Evolutionary conservation across 805 yeast species (phyloP).

Genomic region (Phaffomyces opuntiae): DNA sequence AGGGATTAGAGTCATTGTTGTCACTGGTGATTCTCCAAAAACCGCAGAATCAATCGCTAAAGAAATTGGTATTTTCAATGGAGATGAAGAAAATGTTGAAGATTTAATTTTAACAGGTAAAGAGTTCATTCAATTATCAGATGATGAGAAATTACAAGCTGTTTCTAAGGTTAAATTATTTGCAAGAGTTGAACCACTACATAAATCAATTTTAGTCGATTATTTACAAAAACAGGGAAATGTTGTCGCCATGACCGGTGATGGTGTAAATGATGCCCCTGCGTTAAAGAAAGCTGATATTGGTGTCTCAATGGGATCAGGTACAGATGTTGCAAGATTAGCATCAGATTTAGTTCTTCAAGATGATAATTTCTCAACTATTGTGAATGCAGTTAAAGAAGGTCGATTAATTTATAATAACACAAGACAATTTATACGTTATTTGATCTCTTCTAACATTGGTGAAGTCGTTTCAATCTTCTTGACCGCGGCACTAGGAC

Average conservation of each 20-base stretch:
- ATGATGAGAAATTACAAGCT: conserved; percentile 33
- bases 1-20: conserved; percentile 37
- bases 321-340: conserved; percentile 54
- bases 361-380: conserved; percentile 50
- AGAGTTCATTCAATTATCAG: conserved; percentile 28
- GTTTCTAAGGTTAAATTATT: conserved; percentile 39
- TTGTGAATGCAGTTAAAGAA: conserved; percentile 48
- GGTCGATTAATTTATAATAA: conserved; percentile 42
- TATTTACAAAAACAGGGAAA: conserved; percentile 38
- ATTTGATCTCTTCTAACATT: conserved; percentile 45
- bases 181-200: conserved; percentile 52
- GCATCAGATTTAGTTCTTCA: conserved; percentile 53
- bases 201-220: conserved; percentile 46
- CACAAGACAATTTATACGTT: conserved; percentile 35
- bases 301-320: conserved; percentile 59
- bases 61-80: conserved; percentile 31
- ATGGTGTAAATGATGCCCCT: conserved; percentile 62
- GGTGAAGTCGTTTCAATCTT: conserved; percentile 53
- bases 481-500: conserved; percentile 45
- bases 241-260: conserved; percentile 59
- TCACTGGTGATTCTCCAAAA: conserved; percentile 49
- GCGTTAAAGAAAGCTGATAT: conserved; percentile 57
- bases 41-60: conserved; percentile 47
- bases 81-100: conserved; percentile 18
- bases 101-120: conserved; percentile 32